Conservation (phyloP, 192 early-diverging fungal genomes). For the Gaertneriomyces sp. region DNA sequence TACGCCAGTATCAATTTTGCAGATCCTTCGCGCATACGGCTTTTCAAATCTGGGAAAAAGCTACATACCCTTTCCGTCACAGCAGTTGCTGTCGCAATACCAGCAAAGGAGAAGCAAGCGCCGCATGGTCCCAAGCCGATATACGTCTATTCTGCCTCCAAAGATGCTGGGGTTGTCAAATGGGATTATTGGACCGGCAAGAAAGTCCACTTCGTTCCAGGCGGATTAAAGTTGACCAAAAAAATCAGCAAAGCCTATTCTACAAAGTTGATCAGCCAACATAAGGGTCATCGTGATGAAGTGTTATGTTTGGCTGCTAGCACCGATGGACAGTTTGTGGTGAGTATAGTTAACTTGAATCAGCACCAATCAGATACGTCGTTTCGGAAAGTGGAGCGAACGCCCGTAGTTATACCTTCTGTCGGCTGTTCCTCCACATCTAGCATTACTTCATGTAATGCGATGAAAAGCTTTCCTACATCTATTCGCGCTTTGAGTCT, state of each 20-base stretch:
- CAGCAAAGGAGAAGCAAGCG: constrained; percentile 3
- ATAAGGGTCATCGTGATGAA: constrained; percentile 50
- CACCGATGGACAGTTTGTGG: constrained; percentile 52
- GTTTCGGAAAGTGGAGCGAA: constrained; percentile 41
- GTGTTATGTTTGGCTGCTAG: constrained; percentile 43
- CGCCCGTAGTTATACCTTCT: constrained; percentile 21
- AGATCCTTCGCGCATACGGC: constrained; percentile 30
- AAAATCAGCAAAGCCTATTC: constrained; percentile 36
- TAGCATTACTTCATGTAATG: neutral
- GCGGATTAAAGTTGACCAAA: constrained; percentile 71
- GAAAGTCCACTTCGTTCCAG: constrained; percentile 64
- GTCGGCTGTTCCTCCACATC: constrained; percentile 42
- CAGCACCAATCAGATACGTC: neutral
- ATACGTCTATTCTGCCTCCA: constrained; percentile 79
- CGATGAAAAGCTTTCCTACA: constrained; percentile 28
- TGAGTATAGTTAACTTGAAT: constrained; percentile 30
- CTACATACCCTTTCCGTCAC: constrained; percentile 80
- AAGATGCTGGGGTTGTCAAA: constrained; percentile 91
- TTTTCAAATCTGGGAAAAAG: constrained; percentile 36
- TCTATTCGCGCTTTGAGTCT: constrained; percentile 54
- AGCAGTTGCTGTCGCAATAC: constrained; percentile 67
- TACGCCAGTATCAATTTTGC: constrained; percentile 39
- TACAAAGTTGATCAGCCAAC: constrained; percentile 22
- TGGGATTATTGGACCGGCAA: constrained; percentile 75
- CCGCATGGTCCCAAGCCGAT: constrained; percentile 22